Conservation (phyloP, 495 filamentous ascomycete genomes). For the Penicillium flavigenum region DNA sequence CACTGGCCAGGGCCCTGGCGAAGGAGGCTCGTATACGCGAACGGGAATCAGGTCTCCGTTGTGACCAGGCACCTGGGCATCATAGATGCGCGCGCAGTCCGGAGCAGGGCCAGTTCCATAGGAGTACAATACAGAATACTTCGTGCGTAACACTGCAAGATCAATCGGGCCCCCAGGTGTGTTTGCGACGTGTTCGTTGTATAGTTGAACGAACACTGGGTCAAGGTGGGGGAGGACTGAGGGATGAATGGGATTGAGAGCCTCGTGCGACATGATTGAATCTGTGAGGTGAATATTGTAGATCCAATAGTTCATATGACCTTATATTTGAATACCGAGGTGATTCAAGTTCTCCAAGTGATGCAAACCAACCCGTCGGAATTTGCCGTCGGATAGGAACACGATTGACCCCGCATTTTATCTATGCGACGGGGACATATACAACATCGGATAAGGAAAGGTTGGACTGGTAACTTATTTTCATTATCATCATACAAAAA, state of each 20-base stretch:
- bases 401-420: slow-evolving; percentile 24
- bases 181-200: slow-evolving; percentile 34
- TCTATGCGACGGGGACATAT: slow-evolving; percentile 34
- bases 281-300: background rate
- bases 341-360: background rate
- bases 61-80: slow-evolving; percentile 36
- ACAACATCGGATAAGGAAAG: background rate
- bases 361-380: slow-evolving; percentile 18
- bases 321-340: slow-evolving; percentile 9
- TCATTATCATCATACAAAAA: slow-evolving; percentile 7
- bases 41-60: slow-evolving; percentile 43
- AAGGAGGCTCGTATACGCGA: slow-evolving; percentile 45
- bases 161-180: slow-evolving; percentile 32
- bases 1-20: slow-evolving; percentile 44
- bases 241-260: slow-evolving; percentile 34
- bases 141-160: slow-evolving; percentile 24
- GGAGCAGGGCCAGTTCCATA: slow-evolving; percentile 33
- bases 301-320: background rate
- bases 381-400: slow-evolving; percentile 20
- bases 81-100: slow-evolving; percentile 29
- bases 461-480: no score
- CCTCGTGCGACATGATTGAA: slow-evolving; percentile 28
- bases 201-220: slow-evolving; percentile 31
- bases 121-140: slow-evolving; percentile 34
- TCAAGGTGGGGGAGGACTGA: slow-evolving; percentile 29